A percentile compares a stretch with the other conserved stretches of the same genome.
Evolutionary conservation across 2,329 filamentous ascomycete species (phyloP).

Genomic region (Aspergillus fischeri): DNA sequence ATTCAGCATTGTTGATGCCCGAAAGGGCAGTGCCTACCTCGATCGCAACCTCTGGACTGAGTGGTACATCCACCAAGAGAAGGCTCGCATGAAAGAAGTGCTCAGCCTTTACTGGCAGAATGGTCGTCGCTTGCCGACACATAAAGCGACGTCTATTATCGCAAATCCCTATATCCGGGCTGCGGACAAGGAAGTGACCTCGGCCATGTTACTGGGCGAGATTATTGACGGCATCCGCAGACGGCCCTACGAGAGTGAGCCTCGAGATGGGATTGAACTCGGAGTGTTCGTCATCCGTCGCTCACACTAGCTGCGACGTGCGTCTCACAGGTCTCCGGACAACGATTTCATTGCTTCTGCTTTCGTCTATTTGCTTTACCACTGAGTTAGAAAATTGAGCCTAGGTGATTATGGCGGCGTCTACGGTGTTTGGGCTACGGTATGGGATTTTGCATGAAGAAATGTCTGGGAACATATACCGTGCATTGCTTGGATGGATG

Average conservation of each 20-base stretch:
- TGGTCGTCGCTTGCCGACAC: slow-evolving; percentile 29
- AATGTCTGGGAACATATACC: not conserved
- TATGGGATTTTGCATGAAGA: not conserved
- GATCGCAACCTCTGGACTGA: slow-evolving; percentile 56
- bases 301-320: slow-evolving; percentile 23
- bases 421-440: not conserved
- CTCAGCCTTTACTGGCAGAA: slow-evolving; percentile 41
- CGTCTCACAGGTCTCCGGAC: not conserved
- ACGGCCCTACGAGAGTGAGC: slow-evolving; percentile 46
- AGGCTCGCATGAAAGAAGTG: slow-evolving; percentile 53
- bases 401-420: not conserved
- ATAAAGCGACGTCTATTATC: slow-evolving; percentile 23
- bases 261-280: slow-evolving; percentile 43
- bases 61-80: slow-evolving; percentile 64
- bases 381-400: not conserved
- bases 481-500: slow-evolving; percentile 9
- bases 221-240: slow-evolving; percentile 56
- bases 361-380: not conserved
- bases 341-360: not conserved
- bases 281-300: slow-evolving; percentile 49
- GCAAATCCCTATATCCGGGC: slow-evolving; percentile 24
- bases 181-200: slow-evolving; percentile 45
- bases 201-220: slow-evolving; percentile 55
- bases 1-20: slow-evolving; percentile 48
- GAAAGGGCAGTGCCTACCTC: slow-evolving; percentile 48